Evolutionary conservation across 1,284 basidiomycete genomes (phyloP).

Genomic region (Wallemia ichthyophaga): DNA sequence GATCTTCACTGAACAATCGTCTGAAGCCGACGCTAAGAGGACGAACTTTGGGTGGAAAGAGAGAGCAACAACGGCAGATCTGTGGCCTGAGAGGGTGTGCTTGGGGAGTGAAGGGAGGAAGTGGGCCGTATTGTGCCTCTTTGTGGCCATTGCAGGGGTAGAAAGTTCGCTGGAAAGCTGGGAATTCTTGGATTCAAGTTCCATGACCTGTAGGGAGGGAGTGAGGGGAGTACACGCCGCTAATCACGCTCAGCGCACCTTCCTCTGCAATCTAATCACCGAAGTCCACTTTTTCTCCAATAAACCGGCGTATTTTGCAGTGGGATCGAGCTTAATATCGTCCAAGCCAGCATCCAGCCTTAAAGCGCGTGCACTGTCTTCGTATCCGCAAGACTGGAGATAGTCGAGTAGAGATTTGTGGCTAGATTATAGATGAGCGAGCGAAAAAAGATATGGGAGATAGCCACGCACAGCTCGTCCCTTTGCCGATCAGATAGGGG

Average conservation of each 20-base stretch:
- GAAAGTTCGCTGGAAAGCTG: conserved; percentile 43
- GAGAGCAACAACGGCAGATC: conserved; percentile 37
- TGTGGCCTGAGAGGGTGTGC: conserved; percentile 29
- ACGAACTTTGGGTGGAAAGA: conserved; percentile 47
- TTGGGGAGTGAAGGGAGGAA: conserved; percentile 50
- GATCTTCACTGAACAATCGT: conserved; percentile 69
- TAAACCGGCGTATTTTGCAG: conserved; percentile 48
- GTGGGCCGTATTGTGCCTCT: conserved; percentile 28
- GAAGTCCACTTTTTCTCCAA: conserved; percentile 88
- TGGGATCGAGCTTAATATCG: conserved; percentile 47
- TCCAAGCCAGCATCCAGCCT: conserved; percentile 12
- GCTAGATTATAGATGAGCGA: conserved; percentile 16
- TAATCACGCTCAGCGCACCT: conserved; percentile 22
- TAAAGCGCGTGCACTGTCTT: neutral
- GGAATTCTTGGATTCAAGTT: conserved; percentile 47
- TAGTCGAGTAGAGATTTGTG: conserved; percentile 65
- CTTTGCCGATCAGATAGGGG: neutral
- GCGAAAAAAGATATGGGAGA: too few species aligned
- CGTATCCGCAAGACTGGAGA: conserved; percentile 30
- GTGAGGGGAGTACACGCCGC: neutral
- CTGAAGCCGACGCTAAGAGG: conserved; percentile 58
- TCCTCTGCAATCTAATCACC: conserved; percentile 71
- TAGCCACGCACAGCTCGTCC: neutral
- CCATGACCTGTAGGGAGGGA: conserved; percentile 35
- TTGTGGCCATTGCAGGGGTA: conserved; percentile 14